These are phyloP conservation scores for Eimeria sp. DNA, from an alignment of 169 alveolate genomes.

Conservation along the genomic window DNA sequence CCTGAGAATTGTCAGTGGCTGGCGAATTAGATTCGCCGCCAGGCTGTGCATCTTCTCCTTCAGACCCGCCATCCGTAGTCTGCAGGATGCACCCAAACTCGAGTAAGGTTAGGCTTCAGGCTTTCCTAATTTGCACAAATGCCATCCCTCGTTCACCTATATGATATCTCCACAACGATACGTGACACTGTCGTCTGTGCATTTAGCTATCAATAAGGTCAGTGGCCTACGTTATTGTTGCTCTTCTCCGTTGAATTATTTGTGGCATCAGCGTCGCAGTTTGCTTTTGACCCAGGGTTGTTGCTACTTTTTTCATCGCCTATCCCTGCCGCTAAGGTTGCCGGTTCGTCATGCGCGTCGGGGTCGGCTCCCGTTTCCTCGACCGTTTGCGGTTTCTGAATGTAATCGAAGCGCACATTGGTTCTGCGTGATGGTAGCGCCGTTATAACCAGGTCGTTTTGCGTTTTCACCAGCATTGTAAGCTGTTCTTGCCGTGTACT, in stretches of 20 bases:
- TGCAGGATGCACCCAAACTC: background rate
- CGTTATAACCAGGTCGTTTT: background rate
- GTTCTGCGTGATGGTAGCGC: background rate
- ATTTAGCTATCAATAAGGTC: background rate
- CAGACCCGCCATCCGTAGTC: background rate
- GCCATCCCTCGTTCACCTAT: background rate
- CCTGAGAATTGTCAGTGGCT: background rate
- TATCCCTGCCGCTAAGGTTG: background rate
- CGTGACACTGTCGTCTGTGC: background rate
- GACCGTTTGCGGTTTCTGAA: constrained; percentile 1
- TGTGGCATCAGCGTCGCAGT: background rate
- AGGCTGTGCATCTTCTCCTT: background rate
- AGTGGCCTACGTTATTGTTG: constrained; percentile 78
- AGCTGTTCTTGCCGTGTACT: background rate
- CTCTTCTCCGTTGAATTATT: constrained; percentile 77
- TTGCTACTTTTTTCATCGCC: background rate
- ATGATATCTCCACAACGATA: background rate
- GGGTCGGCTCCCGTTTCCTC: background rate
- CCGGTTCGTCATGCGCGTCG: background rate
- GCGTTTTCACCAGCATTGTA: background rate
- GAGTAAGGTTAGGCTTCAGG: background rate
- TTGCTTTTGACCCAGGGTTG: background rate
- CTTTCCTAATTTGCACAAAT: background rate
- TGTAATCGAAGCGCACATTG: background rate
- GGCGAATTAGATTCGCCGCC: background rate